Conservation (phyloP, 2,329 filamentous ascomycete genomes). For the Teratosphaeria viscida region DNA sequence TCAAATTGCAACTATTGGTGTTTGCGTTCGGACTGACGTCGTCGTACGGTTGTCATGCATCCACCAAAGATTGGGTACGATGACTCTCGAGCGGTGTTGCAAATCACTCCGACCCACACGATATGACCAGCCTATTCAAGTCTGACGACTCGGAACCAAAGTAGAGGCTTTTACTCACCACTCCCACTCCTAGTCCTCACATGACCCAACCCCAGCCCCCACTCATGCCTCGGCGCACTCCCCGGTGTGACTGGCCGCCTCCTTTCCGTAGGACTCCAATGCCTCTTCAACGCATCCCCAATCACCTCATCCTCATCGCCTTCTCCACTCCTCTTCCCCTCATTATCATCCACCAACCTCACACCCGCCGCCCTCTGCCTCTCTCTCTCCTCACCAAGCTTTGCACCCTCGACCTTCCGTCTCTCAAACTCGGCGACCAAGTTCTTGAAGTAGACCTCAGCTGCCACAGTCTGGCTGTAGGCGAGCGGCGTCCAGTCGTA, state of each 20-base stretch:
- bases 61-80: too few relatives aligned
- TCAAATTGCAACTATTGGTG: too few relatives aligned
- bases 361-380: conserved; percentile 19
- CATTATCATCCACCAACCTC: conserved; percentile 16
- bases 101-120: too few relatives aligned
- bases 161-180: conserved; percentile 1
- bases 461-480: conserved; percentile 71
- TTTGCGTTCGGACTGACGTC: too few relatives aligned
- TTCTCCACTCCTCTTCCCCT: conserved; percentile 1
- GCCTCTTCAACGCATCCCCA: conserved; percentile 19
- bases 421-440: conserved; percentile 63
- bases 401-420: conserved; percentile 38
- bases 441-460: conserved; percentile 73
- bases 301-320: conserved; percentile 16
- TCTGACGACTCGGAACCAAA: not conserved
- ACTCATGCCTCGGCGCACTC: conserved; percentile 23
- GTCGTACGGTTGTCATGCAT: too few relatives aligned
- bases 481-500: conserved; percentile 76
- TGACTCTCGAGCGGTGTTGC: too few relatives aligned
- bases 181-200: conserved; percentile 14
- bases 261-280: conserved; percentile 23
- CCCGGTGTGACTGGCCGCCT: conserved; percentile 19
- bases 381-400: conserved; percentile 21
- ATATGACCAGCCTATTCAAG: too few relatives aligned
- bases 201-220: conserved; percentile 13